Base-by-base conservation (phyloP, 2,329 filamentous ascomycete species). In the Bipolaris gigantea region DNA sequence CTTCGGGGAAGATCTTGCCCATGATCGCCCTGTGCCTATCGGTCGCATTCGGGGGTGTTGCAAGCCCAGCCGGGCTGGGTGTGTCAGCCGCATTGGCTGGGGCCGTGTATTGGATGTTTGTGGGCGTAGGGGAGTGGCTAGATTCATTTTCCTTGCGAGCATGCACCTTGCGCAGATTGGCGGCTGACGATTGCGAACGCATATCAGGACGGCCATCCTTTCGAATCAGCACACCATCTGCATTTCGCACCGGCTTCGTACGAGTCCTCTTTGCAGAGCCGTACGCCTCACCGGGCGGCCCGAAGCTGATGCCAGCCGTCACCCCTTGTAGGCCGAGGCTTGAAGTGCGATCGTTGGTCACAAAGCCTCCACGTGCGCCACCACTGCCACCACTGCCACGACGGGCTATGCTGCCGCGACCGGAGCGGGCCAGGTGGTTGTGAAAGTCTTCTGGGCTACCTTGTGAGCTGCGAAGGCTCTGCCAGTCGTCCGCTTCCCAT, bases 151-250 rank as follows among this genome's bases (percentile, higher is more conserved):
- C 79, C 50, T 80, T 80, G 53, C 77, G 75, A 21, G 78, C 78
- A 60, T 81, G 79, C 3, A 81, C 79, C 58, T 80, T 81, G 35
- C 79, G 74, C 13, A 81, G 63, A 54, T 81, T 81, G 43, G 79
- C 78, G n/a, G 79, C 79, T 11, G 77, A 79, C 56, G 76, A 79
- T n/a, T 81, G 77, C 27, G 76, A 79, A 10, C 79, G 76, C 77
- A 80, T 80, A 53, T 81, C 79, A 5, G 79, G 79, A 10, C 77
- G 67, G 5, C 79, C 79, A 52, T 81, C 79, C 57, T 81, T 81
- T 38, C 79, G 73, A 50, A 81, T 81, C 27, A 81, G 64, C 16
- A 81, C 70, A 0, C 79, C 79, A 35, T 81, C 79, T 1, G 79
- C 75, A 56, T 81, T 81, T 2, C 79, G 71, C 19, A 77, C 73